A percentile compares a stretch with the other conserved stretches of the same genome.
Evolutionary conservation across 441 rosid genomes (phyloP).

Genomic region (Metrosideros polymorpha): DNA sequence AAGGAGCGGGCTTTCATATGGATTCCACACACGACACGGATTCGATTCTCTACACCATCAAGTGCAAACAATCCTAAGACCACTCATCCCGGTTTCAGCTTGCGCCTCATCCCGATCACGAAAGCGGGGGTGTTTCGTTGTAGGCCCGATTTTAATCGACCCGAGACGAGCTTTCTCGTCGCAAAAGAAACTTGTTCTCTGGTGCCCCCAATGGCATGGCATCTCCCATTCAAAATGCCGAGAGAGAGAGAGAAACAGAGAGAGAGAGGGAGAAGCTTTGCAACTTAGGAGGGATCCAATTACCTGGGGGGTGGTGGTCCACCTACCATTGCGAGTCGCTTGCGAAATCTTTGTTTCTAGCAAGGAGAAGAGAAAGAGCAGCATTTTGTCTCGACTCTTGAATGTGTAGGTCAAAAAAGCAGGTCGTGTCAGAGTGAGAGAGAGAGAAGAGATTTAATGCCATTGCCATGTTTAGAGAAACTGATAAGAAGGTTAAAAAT

Average conservation of each 20-base stretch:
- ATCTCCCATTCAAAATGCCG: background rate
- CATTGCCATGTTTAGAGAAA: too few species aligned
- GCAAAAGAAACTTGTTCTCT: background rate
- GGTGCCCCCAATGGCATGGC: background rate
- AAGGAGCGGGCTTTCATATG: background rate
- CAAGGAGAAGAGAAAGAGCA: background rate
- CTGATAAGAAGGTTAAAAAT: too few species aligned
- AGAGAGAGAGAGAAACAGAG: background rate
- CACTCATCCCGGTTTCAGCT: background rate
- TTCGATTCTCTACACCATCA: background rate
- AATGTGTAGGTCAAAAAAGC: background rate
- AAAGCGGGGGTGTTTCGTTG: background rate
- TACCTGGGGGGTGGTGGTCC: background rate
- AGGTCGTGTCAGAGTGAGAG: background rate
- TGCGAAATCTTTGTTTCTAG: background rate
- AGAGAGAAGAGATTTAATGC: background rate
- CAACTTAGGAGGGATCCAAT: background rate
- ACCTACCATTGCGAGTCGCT: background rate
- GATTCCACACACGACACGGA: rapidly evolving
- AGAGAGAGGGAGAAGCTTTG: background rate
- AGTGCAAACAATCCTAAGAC: background rate
- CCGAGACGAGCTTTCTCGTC: background rate
- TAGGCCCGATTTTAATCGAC: background rate
- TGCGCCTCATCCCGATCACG: background rate
- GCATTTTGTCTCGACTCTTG: background rate